Evolutionary conservation across 352 stramenopile genomes (phyloP).

Genomic region (Phytopythium helicoides): DNA sequence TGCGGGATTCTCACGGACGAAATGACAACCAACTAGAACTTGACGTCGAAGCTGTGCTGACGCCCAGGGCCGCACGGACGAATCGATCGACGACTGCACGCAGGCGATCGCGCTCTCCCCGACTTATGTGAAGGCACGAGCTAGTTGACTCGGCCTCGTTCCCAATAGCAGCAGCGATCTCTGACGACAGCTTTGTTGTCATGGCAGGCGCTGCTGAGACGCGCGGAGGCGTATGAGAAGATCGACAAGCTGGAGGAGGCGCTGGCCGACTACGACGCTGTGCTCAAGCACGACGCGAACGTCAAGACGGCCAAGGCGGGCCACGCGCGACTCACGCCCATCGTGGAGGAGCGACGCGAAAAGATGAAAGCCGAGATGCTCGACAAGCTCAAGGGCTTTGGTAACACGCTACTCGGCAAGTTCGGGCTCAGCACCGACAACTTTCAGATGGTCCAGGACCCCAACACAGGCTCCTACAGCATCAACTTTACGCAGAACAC

Average conservation of each 20-base stretch:
- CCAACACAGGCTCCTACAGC: conserved; percentile 95
- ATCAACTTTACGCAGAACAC: conserved; percentile 92
- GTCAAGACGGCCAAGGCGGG: conserved; percentile 47
- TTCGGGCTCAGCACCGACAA: conserved; percentile 99
- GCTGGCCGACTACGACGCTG: conserved; percentile 85
- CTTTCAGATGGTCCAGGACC: conserved; percentile 99
- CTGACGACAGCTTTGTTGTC: neutral
- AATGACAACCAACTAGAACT: neutral
- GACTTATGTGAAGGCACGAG: conserved; percentile 93
- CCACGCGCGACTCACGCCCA: conserved; percentile 81
- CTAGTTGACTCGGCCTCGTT: neutral
- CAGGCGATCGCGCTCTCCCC: conserved; percentile 93
- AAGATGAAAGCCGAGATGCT: conserved; percentile 99
- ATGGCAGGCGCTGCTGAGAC: conserved; percentile 83
- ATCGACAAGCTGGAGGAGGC: conserved; percentile 94
- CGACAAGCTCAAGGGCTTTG: conserved; percentile 98
- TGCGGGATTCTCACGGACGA: conserved; percentile 3
- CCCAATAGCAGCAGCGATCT: neutral
- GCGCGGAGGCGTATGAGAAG: conserved; percentile 91
- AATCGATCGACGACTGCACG: conserved; percentile 94
- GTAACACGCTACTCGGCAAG: conserved; percentile 98
- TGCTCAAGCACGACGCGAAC: conserved; percentile 92
- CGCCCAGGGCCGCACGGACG: conserved; percentile 57
- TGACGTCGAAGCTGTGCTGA: neutral
- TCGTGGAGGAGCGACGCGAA: conserved; percentile 94